Percentiles rank a stretch among this genome's conserved stretches.
These are phyloP conservation scores for Phytophthora quininea DNA, from an alignment of 352 stramenopile genomes.

Conservation along the genomic window DNA sequence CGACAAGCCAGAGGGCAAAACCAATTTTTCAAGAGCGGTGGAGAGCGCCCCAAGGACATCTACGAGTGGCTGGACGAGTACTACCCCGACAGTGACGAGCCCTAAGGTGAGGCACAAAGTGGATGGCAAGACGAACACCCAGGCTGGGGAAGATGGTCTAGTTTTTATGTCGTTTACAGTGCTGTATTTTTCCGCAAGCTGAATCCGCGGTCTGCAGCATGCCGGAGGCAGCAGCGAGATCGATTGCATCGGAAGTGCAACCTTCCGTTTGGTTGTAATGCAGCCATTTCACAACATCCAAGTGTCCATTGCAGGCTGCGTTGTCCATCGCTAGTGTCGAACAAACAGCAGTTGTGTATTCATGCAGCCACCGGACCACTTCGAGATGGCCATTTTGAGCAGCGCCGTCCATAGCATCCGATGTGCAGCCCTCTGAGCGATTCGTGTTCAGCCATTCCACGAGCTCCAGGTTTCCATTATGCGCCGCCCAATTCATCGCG, in stretches of 20 bases:
- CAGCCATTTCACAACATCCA: neutral
- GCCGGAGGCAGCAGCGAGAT: neutral
- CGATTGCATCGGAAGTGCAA: neutral
- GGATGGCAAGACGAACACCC: no score
- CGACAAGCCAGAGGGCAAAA: neutral
- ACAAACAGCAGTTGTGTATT: neutral
- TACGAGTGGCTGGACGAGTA: slow-evolving; percentile 1
- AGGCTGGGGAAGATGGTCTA: no score
- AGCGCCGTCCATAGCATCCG: neutral
- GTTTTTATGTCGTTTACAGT: no score
- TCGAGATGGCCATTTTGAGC: neutral
- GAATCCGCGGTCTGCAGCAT: neutral
- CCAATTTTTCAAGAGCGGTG: neutral
- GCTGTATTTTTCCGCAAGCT: no score
- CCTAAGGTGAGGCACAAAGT: neutral
- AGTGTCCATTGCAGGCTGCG: neutral
- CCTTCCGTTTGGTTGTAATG: neutral
- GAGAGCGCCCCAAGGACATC: neutral
- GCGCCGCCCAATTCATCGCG: neutral
- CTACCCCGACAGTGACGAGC: neutral
- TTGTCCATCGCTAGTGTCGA: neutral
- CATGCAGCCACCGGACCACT: neutral
- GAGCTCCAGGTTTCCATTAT: neutral
- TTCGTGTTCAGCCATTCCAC: neutral
- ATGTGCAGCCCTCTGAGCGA: neutral